A percentile compares a stretch with the other conserved stretches of the same genome.
Conservation (phyloP, 2,329 filamentous ascomycete genomes). For the Thelonectria rubi region DNA sequence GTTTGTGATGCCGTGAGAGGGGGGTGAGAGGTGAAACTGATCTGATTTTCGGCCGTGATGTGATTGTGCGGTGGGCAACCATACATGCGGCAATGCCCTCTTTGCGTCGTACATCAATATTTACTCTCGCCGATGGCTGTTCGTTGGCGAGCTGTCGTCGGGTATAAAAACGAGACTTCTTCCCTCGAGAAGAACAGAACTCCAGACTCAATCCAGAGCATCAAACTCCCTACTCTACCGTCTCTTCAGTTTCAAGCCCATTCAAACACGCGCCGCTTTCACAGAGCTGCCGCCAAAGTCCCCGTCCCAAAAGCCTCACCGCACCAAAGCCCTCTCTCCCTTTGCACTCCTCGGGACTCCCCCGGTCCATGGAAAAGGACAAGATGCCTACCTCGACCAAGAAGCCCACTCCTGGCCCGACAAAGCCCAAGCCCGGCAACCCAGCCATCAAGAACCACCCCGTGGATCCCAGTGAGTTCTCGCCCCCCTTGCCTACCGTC, state of each 20-base stretch:
- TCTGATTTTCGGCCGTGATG: neutral
- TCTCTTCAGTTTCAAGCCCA: neutral
- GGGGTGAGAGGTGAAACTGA: constrained; percentile 1
- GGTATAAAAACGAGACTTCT: neutral
- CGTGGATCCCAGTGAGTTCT: constrained; percentile 16
- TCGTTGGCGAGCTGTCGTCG: neutral
- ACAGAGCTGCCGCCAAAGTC: neutral
- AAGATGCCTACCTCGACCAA: neutral
- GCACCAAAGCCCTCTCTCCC: neutral
- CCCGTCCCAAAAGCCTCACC: neutral
- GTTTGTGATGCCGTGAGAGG: constrained; percentile 25
- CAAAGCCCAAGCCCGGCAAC: neutral
- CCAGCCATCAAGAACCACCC: neutral
- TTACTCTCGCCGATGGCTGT: neutral
- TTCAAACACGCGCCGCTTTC: neutral
- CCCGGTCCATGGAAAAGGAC: neutral
- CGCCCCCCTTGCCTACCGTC: neutral
- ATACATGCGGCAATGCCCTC: neutral
- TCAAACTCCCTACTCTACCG: neutral
- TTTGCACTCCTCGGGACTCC: neutral
- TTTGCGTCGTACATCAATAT: neutral
- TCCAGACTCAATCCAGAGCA: neutral
- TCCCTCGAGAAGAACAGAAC: neutral
- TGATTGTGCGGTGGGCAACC: neutral
- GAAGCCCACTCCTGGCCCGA: neutral